Base-by-base conservation (phyloP, 306 rosid genomes). In the Cucurbita argyrosperma region DNA sequence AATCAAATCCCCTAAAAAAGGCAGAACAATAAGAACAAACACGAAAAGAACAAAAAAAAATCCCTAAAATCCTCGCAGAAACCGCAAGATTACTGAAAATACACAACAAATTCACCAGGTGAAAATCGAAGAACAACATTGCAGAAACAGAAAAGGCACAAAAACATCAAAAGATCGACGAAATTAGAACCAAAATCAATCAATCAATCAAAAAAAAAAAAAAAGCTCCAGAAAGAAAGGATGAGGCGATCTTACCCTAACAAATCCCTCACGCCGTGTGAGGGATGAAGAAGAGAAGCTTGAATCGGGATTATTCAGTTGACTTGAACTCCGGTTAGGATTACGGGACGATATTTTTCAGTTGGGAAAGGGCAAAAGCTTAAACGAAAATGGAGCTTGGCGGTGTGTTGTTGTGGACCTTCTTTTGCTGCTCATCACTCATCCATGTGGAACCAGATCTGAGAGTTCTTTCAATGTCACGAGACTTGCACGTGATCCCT, bases 171-270 rank as follows among this genome's bases (percentile, higher is more conserved):
- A 58, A 58, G 63, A 58, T 58, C 40, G 14, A 23, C 7, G 11
- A 58, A 58, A n/a, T 58, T 9, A 23, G 14, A 14, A 64, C 23
- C 52, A 42, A 8, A 42, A 37, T 39, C 10, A 15, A 61, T 14
- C 18, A 35, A 61, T 62, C 23, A 21, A 14, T 0, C 4, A 9
- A 37, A 12, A 58, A 63, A 40, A 6, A 40, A 40, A 6, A 40
- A 40, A 40, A 40, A 40, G 5, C 42, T 39, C 42, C 42, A 63
- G 47, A 63, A 15, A 5, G 69, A n/a, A 26, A 4, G 16, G 18
- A 16, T 38, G 71, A 64, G 71, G 8, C 74, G 57, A 68, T 68
- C 74, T 68, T 68, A 68, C 57, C 57, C 52, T 46, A n/a, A 9
- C 10, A 64, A 60, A 42, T 64, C 52, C 35, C 35, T 4, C 35